Conservation (phyloP, 169 alveolate genomes). For the Toxoplasma gondii region DNA sequence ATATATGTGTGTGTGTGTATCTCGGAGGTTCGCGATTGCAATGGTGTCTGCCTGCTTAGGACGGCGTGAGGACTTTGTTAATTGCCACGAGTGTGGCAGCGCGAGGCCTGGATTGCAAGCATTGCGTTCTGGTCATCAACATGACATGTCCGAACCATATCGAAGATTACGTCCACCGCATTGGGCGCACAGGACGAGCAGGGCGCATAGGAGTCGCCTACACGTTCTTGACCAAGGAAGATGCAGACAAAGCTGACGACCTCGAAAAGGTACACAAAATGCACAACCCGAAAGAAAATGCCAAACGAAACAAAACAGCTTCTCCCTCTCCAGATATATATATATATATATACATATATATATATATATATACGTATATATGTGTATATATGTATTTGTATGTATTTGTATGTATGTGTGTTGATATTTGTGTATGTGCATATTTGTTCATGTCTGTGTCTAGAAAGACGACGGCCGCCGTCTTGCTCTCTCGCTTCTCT, state of each 20-base stretch:
- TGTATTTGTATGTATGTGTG: not conserved
- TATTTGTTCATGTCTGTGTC: too few species aligned
- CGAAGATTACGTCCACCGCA: constrained; percentile 99
- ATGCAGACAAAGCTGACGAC: constrained; percentile 94
- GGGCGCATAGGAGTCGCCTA: constrained; percentile 97
- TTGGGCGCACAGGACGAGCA: constrained; percentile 99
- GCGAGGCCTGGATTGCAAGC: constrained; percentile 98
- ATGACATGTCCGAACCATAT: constrained; percentile 98
- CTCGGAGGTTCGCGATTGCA: not conserved
- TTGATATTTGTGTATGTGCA: too few species aligned
- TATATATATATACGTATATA: not conserved
- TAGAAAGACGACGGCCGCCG: too few species aligned
- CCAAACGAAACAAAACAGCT: not conserved
- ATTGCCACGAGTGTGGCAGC: constrained; percentile 99
- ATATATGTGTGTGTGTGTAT: constrained; percentile 23
- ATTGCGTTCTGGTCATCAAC: constrained; percentile 95
- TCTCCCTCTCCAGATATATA: not conserved
- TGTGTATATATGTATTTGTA: not conserved
- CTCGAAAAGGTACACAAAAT: constrained; percentile 85
- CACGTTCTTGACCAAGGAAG: constrained; percentile 93
- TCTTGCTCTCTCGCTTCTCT: not conserved
- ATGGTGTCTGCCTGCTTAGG: constrained; percentile 44
- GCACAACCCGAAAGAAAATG: not conserved
- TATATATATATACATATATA: not conserved
- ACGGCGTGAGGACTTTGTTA: constrained; percentile 80